Evolutionary conservation across 805 yeast genomes (phyloP).

Genomic region (Diddensiella caesifluorescens): DNA sequence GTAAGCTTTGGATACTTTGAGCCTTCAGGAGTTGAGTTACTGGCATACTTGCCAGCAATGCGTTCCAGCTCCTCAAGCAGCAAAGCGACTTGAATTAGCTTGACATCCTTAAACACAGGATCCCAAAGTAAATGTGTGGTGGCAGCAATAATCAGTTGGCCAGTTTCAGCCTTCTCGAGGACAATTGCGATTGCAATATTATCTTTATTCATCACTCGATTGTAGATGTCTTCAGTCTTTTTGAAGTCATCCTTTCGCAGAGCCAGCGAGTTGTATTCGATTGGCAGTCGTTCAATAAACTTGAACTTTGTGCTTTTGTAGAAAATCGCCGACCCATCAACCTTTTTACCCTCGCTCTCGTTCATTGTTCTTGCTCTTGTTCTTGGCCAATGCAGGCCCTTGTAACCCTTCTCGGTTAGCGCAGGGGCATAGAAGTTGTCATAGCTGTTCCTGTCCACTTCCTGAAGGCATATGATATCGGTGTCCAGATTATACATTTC

Average conservation of each 20-base stretch:
- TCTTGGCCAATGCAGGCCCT: conserved; percentile 77
- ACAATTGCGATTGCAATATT: conserved; percentile 77
- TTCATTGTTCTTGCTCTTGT: conserved; percentile 87
- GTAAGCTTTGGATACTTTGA: conserved; percentile 35
- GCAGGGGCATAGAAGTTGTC: conserved; percentile 83
- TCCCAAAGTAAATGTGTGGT: conserved; percentile 99
- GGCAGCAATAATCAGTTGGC: conserved; percentile 66
- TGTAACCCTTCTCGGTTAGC: conserved; percentile 68
- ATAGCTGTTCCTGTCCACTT: conserved; percentile 81
- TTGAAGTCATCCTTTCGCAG: conserved; percentile 63
- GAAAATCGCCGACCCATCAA: conserved; percentile 98
- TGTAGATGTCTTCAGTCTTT: conserved; percentile 89
- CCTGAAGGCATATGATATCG: conserved; percentile 89
- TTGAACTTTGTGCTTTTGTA: conserved; percentile 65
- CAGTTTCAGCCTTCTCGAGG: conserved; percentile 67
- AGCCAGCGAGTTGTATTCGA: conserved; percentile 66
- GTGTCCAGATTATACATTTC: conserved; percentile 62
- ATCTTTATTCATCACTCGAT: conserved; percentile 94
- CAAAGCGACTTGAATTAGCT: conserved; percentile 91
- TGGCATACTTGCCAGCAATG: conserved; percentile 46
- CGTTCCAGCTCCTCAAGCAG: conserved; percentile 80
- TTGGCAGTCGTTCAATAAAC: conserved; percentile 60
- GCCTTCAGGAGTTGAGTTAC: conserved; percentile 30
- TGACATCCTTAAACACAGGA: conserved; percentile 93
- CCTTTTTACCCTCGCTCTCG: conserved; percentile 74